A percentile compares a stretch with the other conserved stretches of the same genome.
Evolutionary conservation across 495 filamentous ascomycete genomes (phyloP).

Genomic region (Penicillium dipodomyicola): DNA sequence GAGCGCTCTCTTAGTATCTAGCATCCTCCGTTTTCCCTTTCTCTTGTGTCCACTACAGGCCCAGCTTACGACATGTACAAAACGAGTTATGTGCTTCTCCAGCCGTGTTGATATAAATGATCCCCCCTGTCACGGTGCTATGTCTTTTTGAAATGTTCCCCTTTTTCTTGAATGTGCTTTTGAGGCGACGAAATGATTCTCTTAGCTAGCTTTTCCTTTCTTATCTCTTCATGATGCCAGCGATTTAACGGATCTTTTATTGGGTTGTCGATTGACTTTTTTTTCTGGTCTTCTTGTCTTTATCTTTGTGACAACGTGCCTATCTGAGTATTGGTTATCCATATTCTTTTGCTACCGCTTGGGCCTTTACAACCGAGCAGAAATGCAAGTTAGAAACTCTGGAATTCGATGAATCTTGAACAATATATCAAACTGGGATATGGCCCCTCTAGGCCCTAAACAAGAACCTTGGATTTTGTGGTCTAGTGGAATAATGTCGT

Average conservation of each 20-base stretch:
- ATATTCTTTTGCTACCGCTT: background rate
- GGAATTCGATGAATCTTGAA: background rate
- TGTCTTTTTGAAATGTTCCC: constrained; percentile 9
- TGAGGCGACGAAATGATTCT: constrained; percentile 4
- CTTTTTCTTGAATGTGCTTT: constrained; percentile 7
- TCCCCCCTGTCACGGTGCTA: constrained; percentile 7
- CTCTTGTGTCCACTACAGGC: background rate
- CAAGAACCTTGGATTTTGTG: no score
- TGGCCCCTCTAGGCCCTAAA: no score
- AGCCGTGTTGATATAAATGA: constrained; percentile 13
- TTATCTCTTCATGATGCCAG: background rate
- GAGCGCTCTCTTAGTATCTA: constrained; percentile 12
- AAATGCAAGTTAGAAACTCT: background rate
- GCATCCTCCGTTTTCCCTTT: background rate
- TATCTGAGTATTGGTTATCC: background rate
- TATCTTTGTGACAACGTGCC: background rate
- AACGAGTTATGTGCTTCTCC: constrained; percentile 11
- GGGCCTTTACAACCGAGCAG: background rate
- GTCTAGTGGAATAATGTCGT: no score
- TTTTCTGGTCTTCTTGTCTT: background rate
- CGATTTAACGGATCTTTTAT: constrained; percentile 9
- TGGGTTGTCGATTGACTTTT: background rate
- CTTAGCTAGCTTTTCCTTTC: constrained; percentile 1
- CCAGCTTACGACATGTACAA: constrained; percentile 12
- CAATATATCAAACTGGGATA: background rate